phyloP scores from a whole-genome alignment of 768 basidiomycete genomes.

The Pleurotus tuber-regium region DNA sequence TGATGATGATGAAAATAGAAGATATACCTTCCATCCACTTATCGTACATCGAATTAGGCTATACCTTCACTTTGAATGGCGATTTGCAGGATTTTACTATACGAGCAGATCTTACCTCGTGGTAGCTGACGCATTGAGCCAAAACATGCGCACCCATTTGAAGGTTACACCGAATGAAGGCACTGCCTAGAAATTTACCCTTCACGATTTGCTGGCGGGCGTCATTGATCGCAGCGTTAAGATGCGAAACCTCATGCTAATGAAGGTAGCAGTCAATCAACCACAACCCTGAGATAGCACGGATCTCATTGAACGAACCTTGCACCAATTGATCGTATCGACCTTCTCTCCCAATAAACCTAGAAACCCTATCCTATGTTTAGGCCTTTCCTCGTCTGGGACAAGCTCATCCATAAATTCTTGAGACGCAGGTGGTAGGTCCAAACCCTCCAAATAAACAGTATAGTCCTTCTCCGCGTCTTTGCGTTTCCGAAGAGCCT shows the following conservation, averaged over 20 bases:
- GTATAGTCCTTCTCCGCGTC: constrained; percentile 26
- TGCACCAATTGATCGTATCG: constrained; percentile 65
- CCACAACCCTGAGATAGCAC: not conserved
- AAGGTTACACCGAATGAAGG: constrained; percentile 66
- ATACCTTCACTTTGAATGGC: constrained; percentile 8
- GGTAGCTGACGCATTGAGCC: constrained; percentile 55
- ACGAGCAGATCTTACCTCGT: constrained; percentile 32
- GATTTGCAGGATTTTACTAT: not conserved
- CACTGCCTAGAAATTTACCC: constrained; percentile 50
- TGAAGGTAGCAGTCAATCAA: not conserved
- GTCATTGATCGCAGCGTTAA: constrained; percentile 42
- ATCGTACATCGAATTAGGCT: constrained; percentile 57
- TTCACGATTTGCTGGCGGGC: constrained; percentile 32
- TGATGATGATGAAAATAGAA: constrained; percentile 26
- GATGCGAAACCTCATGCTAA: constrained; percentile 49
- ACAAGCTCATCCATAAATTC: constrained; percentile 52
- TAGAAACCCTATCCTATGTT: constrained; percentile 46
- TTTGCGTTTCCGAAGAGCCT: constrained; percentile 17
- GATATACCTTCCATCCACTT: constrained; percentile 53
- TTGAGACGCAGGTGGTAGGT: constrained; percentile 22
- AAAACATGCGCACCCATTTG: constrained; percentile 76
- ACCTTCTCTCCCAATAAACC: constrained; percentile 58
- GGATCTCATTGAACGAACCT: constrained; percentile 27
- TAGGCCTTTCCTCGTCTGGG: constrained; percentile 46
- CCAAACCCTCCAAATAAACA: constrained; percentile 11